These are phyloP conservation scores for Epichloe scottii DNA, from an alignment of 2,329 filamentous ascomycete genomes.

Conservation along the genomic window DNA sequence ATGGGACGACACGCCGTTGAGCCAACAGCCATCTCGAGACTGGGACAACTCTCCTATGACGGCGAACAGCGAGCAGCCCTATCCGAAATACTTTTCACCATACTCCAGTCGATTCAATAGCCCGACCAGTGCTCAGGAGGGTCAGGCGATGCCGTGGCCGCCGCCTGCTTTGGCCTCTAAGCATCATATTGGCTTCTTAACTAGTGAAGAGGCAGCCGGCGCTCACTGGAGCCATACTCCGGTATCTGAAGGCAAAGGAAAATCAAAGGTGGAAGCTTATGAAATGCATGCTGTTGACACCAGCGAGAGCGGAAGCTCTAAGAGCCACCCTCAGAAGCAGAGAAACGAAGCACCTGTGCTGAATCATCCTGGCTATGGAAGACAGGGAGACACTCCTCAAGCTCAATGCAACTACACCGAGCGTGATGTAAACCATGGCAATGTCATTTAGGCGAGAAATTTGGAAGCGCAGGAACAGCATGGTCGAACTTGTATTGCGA, in stretches of 20 bases:
- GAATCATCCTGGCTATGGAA: conserved; percentile 34
- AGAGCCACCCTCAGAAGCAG: conserved; percentile 8
- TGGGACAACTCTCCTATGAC: conserved; percentile 43
- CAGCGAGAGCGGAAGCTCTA: conserved; percentile 13
- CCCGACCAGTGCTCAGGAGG: conserved; percentile 35
- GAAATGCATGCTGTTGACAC: conserved; percentile 31
- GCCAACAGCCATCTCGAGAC: conserved; percentile 35
- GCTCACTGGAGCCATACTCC: not conserved
- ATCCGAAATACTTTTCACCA: conserved; percentile 42
- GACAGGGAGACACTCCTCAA: conserved; percentile 17
- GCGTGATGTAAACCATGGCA: conserved; percentile 1
- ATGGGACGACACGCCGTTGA: conserved; percentile 45
- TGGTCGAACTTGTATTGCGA: too few relatives aligned
- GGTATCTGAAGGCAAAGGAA: conserved; percentile 26
- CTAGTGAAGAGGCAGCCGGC: not conserved
- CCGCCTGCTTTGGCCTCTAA: conserved; percentile 6
- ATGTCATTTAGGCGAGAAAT: not conserved
- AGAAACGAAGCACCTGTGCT: conserved; percentile 27
- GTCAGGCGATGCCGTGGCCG: conserved; percentile 25
- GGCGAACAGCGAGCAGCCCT: conserved; percentile 25
- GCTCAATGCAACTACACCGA: conserved; percentile 9
- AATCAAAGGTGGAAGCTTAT: conserved; percentile 29
- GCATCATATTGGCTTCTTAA: conserved; percentile 10
- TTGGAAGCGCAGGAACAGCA: too few relatives aligned
- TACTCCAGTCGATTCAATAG: conserved; percentile 49